These are phyloP conservation scores for Scedosporium apiospermum DNA, from an alignment of 2,329 filamentous ascomycete species.

Conservation along the genomic window DNA sequence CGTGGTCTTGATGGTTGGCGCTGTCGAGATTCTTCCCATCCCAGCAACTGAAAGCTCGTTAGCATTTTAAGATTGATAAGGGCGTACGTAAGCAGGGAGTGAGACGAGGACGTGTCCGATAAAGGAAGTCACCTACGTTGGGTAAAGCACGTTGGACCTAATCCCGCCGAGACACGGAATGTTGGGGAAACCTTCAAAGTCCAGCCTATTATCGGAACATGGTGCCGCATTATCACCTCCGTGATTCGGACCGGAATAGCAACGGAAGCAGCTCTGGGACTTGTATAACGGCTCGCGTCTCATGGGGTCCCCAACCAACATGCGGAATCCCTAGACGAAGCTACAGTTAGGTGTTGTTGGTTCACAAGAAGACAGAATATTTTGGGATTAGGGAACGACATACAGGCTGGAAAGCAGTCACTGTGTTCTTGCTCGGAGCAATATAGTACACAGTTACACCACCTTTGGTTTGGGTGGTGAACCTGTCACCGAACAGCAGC, in stretches of 20 bases:
- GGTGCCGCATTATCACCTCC: slow-evolving; percentile 38
- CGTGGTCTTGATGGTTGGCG: slow-evolving; percentile 6
- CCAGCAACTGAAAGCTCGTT: slow-evolving; percentile 34
- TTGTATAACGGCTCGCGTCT: slow-evolving; percentile 24
- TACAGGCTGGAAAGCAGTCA: slow-evolving; percentile 33
- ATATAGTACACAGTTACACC: slow-evolving; percentile 35
- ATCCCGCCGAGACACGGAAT: slow-evolving; percentile 39
- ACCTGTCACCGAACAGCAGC: slow-evolving; percentile 47
- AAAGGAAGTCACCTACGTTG: slow-evolving; percentile 20
- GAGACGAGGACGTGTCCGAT: background rate
- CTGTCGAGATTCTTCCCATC: slow-evolving; percentile 38
- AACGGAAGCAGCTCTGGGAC: slow-evolving; percentile 40
- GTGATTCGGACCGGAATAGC: slow-evolving; percentile 27
- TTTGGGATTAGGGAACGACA: slow-evolving; percentile 19
- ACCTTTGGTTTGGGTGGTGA: slow-evolving; percentile 31
- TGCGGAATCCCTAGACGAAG: slow-evolving; percentile 30
- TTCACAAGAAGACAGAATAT: background rate
- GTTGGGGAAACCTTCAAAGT: slow-evolving; percentile 38
- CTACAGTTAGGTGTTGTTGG: background rate
- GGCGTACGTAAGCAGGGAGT: background rate
- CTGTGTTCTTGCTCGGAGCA: slow-evolving; percentile 13
- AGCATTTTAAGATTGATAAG: slow-evolving; percentile 17
- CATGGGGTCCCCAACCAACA: slow-evolving; percentile 32
- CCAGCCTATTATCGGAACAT: slow-evolving; percentile 29
- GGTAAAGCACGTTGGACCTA: slow-evolving; percentile 42